A percentile compares a stretch with the other conserved stretches of the same genome.
Conservation (phyloP, 495 filamentous ascomycete species). For the Tuber borchii region DNA sequence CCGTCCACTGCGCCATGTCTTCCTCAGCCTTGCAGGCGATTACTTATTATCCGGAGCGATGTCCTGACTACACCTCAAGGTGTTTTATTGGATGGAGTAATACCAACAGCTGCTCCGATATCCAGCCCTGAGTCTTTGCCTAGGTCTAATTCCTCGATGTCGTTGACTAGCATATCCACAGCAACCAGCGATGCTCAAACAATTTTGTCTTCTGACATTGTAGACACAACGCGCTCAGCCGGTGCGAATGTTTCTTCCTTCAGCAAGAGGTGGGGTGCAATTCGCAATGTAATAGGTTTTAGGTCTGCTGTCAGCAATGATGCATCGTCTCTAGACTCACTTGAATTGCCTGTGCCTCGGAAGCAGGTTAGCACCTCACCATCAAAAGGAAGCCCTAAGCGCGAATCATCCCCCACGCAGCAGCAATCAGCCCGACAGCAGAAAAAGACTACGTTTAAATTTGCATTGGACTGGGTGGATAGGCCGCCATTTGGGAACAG, state of each 20-base stretch:
- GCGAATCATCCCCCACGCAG: conserved; percentile 16
- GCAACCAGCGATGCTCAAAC: conserved; percentile 32
- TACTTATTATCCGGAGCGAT: conserved; percentile 89
- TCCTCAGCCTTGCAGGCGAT: conserved; percentile 81
- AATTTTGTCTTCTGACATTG: conserved; percentile 14
- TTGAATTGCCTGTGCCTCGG: conserved; percentile 25
- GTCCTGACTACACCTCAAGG: conserved; percentile 52
- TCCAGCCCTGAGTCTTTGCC: conserved; percentile 28
- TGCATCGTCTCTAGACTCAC: conserved; percentile 40
- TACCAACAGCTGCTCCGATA: conserved; percentile 46
- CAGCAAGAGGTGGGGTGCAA: conserved; percentile 33
- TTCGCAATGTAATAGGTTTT: conserved; percentile 36
- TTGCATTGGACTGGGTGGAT: conserved; percentile 70
- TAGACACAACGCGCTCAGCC: conserved; percentile 13
- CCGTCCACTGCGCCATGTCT: conserved; percentile 76
- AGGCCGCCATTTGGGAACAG: conserved; percentile 50
- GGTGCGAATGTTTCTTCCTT: conserved; percentile 24
- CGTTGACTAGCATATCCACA: conserved; percentile 22
- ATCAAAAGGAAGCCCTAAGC: conserved; percentile 35
- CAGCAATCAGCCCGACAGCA: conserved; percentile 47
- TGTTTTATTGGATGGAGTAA: conserved; percentile 42
- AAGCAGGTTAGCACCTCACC: conserved; percentile 44
- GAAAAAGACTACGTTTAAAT: conserved; percentile 65
- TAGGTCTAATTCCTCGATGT: conserved; percentile 17
- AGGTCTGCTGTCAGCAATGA: conserved; percentile 28